Evolutionary conservation across 805 yeast genomes (phyloP), one percentile per base, ranked within the genome.

Genomic region (Allodekkera sacchari): DNA sequence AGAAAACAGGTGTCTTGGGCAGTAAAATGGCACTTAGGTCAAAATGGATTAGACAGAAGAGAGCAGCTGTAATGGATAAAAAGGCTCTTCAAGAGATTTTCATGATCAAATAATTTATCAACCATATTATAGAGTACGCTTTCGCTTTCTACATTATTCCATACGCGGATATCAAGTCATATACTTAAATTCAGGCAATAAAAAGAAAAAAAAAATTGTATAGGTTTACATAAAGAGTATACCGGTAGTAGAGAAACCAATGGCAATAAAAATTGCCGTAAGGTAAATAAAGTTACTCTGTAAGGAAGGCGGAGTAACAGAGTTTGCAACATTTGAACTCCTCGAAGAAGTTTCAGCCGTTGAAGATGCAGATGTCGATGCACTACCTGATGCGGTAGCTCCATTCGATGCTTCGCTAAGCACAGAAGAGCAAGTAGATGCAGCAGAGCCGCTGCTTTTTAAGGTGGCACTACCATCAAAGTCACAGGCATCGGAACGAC

Each of bases 51-150:
- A 79, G 70, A 43, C 95, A 87, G 54, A 89, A 89, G 53, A 71
- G 92, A 47, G 92, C 94, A 8, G 89, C 96, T 2, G 85, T 88
- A 0, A 73, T 81, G 77, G 97, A 89, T 52, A 70, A 81, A 3
- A 77, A 84, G 53, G 87, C 95, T 10, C 66, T 89, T 39, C 85
- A 83, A 45, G 97, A 89, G 57, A 89, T 89, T 36, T 83, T 89
- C 52, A 89, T 89, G 96, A 73, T 87, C 28, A 45, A 47, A 42
- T 55, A 43, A 37, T 22, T 12, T 23, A 23, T n/a, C 22, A 8
- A 20, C 11, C 11, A 11, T 20, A 20, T 9, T 20, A 20, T 11
- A 20, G 22, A 20, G 8, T 20, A 20, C 8, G 8, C 8, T 20
- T 20, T 20, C 10, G 10, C 11, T 20, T 11, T 8, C n/a, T n/a